These are phyloP conservation scores for Sparassis latifolia DNA, from an alignment of 1,284 basidiomycete species.

Conservation along the genomic window DNA sequence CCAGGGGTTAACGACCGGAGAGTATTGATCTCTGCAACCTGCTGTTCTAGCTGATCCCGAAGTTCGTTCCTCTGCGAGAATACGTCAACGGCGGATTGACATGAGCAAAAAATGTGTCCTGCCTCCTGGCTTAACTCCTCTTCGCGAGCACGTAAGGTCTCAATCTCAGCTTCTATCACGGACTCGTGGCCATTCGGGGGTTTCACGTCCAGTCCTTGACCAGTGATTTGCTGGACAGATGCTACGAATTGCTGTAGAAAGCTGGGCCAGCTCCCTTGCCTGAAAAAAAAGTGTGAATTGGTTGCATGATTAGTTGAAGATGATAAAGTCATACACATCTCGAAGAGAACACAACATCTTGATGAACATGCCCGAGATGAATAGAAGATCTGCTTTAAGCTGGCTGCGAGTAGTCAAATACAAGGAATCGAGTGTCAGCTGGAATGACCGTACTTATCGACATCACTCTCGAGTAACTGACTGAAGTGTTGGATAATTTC, in stretches of 20 bases:
- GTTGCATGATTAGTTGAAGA: conserved; percentile 1
- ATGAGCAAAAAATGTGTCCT: conserved; percentile 10
- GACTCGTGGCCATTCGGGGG: conserved; percentile 34
- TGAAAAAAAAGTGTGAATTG: conserved; percentile 15
- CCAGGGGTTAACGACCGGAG: conserved; percentile 49
- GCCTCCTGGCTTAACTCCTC: conserved; percentile 65
- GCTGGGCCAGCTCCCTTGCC: conserved; percentile 57
- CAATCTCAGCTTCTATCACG: conserved; percentile 55
- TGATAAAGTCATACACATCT: conserved; percentile 44
- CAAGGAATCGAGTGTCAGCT: not conserved
- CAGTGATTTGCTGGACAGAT: conserved; percentile 66
- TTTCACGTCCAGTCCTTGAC: conserved; percentile 52
- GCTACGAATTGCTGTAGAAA: conserved; percentile 58
- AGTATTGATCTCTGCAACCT: conserved; percentile 60
- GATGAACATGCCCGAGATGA: conserved; percentile 63
- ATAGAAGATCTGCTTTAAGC: conserved; percentile 56
- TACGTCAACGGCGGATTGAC: not conserved
- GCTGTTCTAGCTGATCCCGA: conserved; percentile 48
- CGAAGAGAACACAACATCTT: conserved; percentile 51
- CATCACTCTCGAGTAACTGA: conserved; percentile 51
- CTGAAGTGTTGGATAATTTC: conserved; percentile 50
- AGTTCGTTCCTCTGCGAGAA: conserved; percentile 42
- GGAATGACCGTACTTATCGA: conserved; percentile 46
- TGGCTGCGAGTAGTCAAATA: conserved; percentile 33
- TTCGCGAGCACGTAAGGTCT: conserved; percentile 49